phyloP scores from a whole-genome alignment of 2,329 filamentous ascomycete genomes.

The Pseudopithomyces chartarum region DNA sequence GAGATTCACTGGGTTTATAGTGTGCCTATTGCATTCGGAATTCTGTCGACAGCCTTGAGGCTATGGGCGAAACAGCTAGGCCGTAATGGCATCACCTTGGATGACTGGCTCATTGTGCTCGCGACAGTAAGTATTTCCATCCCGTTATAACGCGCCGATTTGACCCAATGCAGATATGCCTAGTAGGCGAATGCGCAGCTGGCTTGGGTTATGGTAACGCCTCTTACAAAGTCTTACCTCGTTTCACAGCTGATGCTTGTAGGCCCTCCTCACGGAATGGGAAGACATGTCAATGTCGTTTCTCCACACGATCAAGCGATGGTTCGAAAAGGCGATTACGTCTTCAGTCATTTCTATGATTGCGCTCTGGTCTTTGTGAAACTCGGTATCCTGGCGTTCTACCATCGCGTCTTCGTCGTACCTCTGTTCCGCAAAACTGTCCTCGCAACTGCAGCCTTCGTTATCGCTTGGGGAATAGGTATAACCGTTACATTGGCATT shows the following conservation, averaged over 20 bases:
- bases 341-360: slow-evolving; percentile 44
- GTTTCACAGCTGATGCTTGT: slow-evolving; percentile 14
- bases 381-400: slow-evolving; percentile 40
- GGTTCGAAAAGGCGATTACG: slow-evolving; percentile 41
- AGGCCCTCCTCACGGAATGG: slow-evolving; percentile 42
- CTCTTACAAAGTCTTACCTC: neutral
- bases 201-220: slow-evolving; percentile 34
- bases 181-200: slow-evolving; percentile 35
- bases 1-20: slow-evolving; percentile 40
- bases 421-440: slow-evolving; percentile 35
- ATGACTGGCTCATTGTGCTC: slow-evolving; percentile 38
- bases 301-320: slow-evolving; percentile 31
- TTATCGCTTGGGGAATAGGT: slow-evolving; percentile 37
- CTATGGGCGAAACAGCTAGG: slow-evolving; percentile 37
- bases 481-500: slow-evolving; percentile 37
- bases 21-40: slow-evolving; percentile 33
- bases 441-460: slow-evolving; percentile 32
- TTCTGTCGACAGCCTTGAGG: slow-evolving; percentile 30
- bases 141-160: neutral
- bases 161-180: slow-evolving; percentile 26
- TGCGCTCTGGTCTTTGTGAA: slow-evolving; percentile 24
- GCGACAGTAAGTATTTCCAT: slow-evolving; percentile 30
- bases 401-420: slow-evolving; percentile 39
- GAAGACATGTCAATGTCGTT: slow-evolving; percentile 36
- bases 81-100: slow-evolving; percentile 37